Conservation (phyloP, 352 stramenopile genomes). For the Phytophthora sp. region DNA sequence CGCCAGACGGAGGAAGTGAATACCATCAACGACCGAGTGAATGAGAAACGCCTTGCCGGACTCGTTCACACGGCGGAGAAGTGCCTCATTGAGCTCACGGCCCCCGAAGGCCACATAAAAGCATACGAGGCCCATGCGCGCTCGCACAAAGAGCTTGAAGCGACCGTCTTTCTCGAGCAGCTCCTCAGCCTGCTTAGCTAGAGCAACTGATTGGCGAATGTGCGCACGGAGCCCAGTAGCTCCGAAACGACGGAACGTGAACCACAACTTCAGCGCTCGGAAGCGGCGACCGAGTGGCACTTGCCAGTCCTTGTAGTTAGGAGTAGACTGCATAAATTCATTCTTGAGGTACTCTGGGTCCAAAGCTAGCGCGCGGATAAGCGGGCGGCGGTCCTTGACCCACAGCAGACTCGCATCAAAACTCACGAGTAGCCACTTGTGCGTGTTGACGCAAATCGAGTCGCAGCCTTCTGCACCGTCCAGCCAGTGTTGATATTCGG, state of each 20-base stretch:
- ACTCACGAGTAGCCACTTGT: slow-evolving; percentile 80
- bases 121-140: slow-evolving; percentile 67
- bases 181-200: slow-evolving; percentile 52
- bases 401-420: slow-evolving; percentile 74
- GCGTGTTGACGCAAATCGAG: slow-evolving; percentile 74
- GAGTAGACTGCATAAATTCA: slow-evolving; percentile 57
- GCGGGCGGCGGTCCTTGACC: slow-evolving; percentile 59
- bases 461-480: slow-evolving; percentile 64
- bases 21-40: slow-evolving; percentile 64
- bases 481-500: slow-evolving; percentile 59
- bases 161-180: slow-evolving; percentile 47
- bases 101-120: slow-evolving; percentile 60
- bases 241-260: slow-evolving; percentile 72
- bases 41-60: slow-evolving; percentile 65
- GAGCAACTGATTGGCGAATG: slow-evolving; percentile 54
- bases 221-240: slow-evolving; percentile 56
- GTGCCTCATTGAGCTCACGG: slow-evolving; percentile 49
- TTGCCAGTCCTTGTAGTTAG: slow-evolving; percentile 83
- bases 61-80: slow-evolving; percentile 65
- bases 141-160: slow-evolving; percentile 59
- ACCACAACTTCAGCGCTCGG: slow-evolving; percentile 75
- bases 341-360: slow-evolving; percentile 80
- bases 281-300: slow-evolving; percentile 75
- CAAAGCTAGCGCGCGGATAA: slow-evolving; percentile 62
- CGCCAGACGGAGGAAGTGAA: slow-evolving; percentile 59